Evolutionary conservation across 257 asterid species (phyloP), one percentile per base, ranked within the genome.

Genomic region (Verbena officinalis): DNA sequence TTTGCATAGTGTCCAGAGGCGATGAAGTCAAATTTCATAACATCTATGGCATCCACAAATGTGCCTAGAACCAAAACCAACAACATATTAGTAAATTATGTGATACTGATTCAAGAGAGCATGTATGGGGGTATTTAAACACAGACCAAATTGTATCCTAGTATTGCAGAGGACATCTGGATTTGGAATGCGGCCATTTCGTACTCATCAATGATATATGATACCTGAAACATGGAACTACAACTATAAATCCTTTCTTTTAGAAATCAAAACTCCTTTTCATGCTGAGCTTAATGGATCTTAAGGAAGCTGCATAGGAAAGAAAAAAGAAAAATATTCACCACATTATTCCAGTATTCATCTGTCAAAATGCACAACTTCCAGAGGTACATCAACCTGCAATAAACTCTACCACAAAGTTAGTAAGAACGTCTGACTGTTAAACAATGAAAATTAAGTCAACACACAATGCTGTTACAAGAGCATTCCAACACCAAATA

Each of bases 161-260:
- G 99, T 87, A 79, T 93, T 93, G 87, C 99, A 93, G 62, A 90
- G 95, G 71, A 93, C 94, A 77, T 93, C 99, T 23, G 97, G 97
- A 77, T 93, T 93, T 68, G 99, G 99, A 62, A 97, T 93, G 44
- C 95, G 86, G 56, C 99, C 99, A 69, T 71, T 67, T 70, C 88
- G 87, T 93, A 93, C 80, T 93, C 99, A 62, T 84, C 83, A 36
- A 93, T 84, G 56, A 93, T 90, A 70, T 82, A 83, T 34, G 95
- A 85, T 38, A 93, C 99, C 97, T 93, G 79, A 75, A 75, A 75
- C 23, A 60, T 23, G 33, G n/a, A n/a, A n/a, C n/a, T n/a, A n/a
- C 52, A 58, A 67, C 50, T 36, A 20, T 1, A 23, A 39, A 4
- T 14, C 46, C 39, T 1, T 63, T 50, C 44, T 51, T 44, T n/a